These are phyloP conservation scores for Zymoseptoria pseudotritici DNA, from an alignment of 2,329 filamentous ascomycete species.

Conservation along the genomic window DNA sequence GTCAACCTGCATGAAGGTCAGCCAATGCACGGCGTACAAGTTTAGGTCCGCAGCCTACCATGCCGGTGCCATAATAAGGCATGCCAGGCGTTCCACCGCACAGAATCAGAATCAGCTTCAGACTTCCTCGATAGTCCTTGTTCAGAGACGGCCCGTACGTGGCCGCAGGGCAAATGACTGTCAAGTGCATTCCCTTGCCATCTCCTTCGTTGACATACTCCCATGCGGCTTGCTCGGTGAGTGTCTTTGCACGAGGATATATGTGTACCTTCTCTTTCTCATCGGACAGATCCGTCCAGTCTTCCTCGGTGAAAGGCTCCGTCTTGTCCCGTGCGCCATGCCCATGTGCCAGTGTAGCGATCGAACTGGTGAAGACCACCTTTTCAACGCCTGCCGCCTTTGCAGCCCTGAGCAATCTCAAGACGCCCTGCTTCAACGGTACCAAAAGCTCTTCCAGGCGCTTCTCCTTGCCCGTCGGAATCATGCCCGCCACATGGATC, in stretches of 20 bases:
- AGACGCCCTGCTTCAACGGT: conserved; percentile 8
- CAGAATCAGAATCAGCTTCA: conserved; percentile 12
- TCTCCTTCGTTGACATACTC: conserved; percentile 5
- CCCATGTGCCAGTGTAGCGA: conserved; percentile 12
- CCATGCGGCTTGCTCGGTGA: conserved; percentile 13
- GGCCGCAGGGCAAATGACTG: conserved; percentile 8
- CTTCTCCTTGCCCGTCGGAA: conserved; percentile 15
- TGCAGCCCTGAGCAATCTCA: conserved; percentile 7
- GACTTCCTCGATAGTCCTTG: conserved; percentile 8
- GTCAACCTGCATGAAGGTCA: conserved; percentile 2
- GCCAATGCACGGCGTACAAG: not conserved
- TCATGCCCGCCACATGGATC: conserved; percentile 11
- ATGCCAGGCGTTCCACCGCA: conserved; percentile 10
- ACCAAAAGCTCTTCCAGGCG: conserved; percentile 8
- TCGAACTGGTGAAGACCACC: conserved; percentile 12
- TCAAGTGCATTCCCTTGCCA: conserved; percentile 6
- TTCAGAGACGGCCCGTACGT: conserved; percentile 13
- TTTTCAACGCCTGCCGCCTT: conserved; percentile 6
- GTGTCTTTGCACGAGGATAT: conserved; percentile 13
- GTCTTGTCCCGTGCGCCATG: conserved; percentile 9
- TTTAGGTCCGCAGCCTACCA: not conserved
- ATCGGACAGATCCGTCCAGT: conserved; percentile 14
- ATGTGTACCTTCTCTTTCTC: conserved; percentile 14
- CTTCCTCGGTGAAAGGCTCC: conserved; percentile 11
- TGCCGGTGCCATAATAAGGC: conserved; percentile 11